Conservation (phyloP, 495 filamentous ascomycete species). For the Penicillium soppii region DNA sequence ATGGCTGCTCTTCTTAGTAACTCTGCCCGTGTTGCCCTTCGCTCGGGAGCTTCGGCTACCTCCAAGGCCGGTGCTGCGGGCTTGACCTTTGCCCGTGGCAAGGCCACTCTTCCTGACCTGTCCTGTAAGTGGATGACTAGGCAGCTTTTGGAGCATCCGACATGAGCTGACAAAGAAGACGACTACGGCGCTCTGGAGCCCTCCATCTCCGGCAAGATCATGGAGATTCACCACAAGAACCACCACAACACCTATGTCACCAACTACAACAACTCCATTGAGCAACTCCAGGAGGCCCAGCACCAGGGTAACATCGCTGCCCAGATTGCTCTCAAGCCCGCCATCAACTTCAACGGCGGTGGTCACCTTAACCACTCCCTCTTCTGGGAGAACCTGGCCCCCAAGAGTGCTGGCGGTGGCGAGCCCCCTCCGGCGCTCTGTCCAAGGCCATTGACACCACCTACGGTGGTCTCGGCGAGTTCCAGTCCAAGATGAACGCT, state of each 20-base stretch:
- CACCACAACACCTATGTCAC: slow-evolving; percentile 74
- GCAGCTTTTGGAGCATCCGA: neutral
- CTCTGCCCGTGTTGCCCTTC: slow-evolving; percentile 54
- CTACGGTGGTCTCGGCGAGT: slow-evolving; percentile 69
- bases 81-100: slow-evolving; percentile 76
- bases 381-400: slow-evolving; percentile 92
- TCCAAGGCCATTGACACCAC: slow-evolving; percentile 69
- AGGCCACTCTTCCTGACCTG: slow-evolving; percentile 94
- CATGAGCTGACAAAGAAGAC: slow-evolving; percentile 46
- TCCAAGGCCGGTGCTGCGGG: slow-evolving; percentile 57
- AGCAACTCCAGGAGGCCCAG: slow-evolving; percentile 59
- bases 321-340: slow-evolving; percentile 77
- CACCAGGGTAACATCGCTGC: slow-evolving; percentile 53
- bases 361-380: slow-evolving; percentile 91
- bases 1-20: slow-evolving; percentile 60
- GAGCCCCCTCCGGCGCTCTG: slow-evolving; percentile 67
- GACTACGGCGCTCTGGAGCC: slow-evolving; percentile 94
- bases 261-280: slow-evolving; percentile 59
- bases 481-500: slow-evolving; percentile 75
- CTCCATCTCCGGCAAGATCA: slow-evolving; percentile 92
- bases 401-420: slow-evolving; percentile 69
- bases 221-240: slow-evolving; percentile 81
- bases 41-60: slow-evolving; percentile 50
- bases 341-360: slow-evolving; percentile 96
- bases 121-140: slow-evolving; percentile 61